phyloP scores from a whole-genome alignment of 768 basidiomycete species.

The Leccinum broughii region DNA sequence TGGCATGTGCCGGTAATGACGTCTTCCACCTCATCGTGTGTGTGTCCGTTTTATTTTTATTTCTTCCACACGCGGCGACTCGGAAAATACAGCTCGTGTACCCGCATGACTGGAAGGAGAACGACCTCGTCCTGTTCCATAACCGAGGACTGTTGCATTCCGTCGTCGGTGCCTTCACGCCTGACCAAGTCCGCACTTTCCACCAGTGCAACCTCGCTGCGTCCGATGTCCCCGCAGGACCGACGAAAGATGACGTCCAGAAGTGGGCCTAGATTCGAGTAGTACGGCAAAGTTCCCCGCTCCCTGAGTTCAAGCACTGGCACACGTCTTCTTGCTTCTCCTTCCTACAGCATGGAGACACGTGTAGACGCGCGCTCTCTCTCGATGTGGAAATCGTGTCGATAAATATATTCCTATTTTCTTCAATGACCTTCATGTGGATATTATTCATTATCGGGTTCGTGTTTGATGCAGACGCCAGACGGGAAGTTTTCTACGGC shows the following conservation, averaged over 20 bases:
- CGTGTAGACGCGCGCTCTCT: not conserved
- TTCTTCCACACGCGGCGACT: not conserved
- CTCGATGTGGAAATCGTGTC: not conserved
- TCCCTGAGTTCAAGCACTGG: not conserved
- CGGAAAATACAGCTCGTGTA: constrained; percentile 57
- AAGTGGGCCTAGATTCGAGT: constrained; percentile 39
- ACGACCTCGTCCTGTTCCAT: constrained; percentile 69
- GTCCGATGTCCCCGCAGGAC: constrained; percentile 49
- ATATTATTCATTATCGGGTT: constrained; percentile 4
- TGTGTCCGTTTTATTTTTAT: not conserved
- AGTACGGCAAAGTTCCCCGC: not conserved
- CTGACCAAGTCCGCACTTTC: constrained; percentile 49
- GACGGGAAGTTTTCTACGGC: no score
- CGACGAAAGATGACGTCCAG: constrained; percentile 44
- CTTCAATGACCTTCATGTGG: constrained; percentile 1
- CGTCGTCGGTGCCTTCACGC: constrained; percentile 64
- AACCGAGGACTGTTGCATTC: constrained; percentile 69
- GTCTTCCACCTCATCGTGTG: not conserved
- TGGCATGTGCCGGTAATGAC: not conserved
- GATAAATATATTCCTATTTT: not conserved
- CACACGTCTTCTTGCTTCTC: not conserved
- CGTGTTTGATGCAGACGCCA: not conserved
- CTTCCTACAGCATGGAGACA: not conserved
- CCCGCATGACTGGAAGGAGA: constrained; percentile 81
- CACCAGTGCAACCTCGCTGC: constrained; percentile 62